Conservation (phyloP, 1,284 basidiomycete species). For the Coriolopsis trogii region DNA sequence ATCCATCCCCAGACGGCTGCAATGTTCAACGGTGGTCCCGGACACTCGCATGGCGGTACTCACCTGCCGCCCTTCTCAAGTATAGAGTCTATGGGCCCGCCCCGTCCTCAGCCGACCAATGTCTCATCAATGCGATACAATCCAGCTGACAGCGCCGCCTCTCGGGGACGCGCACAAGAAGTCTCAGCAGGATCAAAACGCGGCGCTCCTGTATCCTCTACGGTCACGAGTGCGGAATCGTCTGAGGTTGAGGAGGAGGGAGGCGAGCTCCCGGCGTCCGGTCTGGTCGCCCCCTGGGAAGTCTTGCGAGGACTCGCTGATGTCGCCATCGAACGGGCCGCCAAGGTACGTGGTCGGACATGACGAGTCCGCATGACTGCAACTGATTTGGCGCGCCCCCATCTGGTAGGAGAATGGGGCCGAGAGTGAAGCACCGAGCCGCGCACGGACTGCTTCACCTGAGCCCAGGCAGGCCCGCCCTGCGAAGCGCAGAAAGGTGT, state of each 20-base stretch:
- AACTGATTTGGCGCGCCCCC: slow-evolving; percentile 8
- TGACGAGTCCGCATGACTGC: slow-evolving; percentile 15
- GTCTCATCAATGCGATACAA: slow-evolving; percentile 64
- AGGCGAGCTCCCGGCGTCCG: slow-evolving; percentile 77
- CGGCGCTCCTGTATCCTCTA: slow-evolving; percentile 59
- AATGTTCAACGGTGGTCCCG: slow-evolving; percentile 28
- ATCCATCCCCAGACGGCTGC: slow-evolving; percentile 29
- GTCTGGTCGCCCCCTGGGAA: slow-evolving; percentile 82
- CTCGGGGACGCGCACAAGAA: slow-evolving; percentile 39
- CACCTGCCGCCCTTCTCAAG: slow-evolving; percentile 71
- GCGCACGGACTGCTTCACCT: slow-evolving; percentile 69
- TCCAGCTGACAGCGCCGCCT: slow-evolving; percentile 44
- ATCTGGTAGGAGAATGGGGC: slow-evolving; percentile 65
- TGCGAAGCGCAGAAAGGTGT: slow-evolving; percentile 70
- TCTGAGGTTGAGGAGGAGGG: slow-evolving; percentile 77
- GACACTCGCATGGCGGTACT: slow-evolving; percentile 29
- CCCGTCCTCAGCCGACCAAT: slow-evolving; percentile 49
- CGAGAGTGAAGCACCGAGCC: slow-evolving; percentile 72
- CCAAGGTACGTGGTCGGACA: slow-evolving; percentile 52
- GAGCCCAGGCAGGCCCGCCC: slow-evolving; percentile 63
- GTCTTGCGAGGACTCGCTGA: slow-evolving; percentile 79
- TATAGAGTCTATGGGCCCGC: slow-evolving; percentile 60
- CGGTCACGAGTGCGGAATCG: slow-evolving; percentile 73
- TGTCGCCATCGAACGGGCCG: slow-evolving; percentile 75
- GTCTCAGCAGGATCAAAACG: slow-evolving; percentile 54